Percentiles rank a stretch among this genome's conserved stretches.
Conservation (phyloP, 2,329 filamentous ascomycete genomes). For the Metarhizium brunneum region DNA sequence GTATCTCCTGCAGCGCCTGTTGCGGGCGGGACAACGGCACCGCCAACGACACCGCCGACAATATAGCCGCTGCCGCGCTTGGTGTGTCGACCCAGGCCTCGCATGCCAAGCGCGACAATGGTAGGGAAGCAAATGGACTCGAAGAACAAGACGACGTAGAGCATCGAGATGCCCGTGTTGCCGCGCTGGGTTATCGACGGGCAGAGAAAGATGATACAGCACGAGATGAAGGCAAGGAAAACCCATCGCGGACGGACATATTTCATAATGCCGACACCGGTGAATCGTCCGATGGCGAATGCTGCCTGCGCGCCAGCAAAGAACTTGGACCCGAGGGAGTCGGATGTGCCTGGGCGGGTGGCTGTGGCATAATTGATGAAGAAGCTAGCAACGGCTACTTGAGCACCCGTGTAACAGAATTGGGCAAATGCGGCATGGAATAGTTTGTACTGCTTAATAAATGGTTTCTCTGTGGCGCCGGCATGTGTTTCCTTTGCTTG, state of each 20-base stretch:
- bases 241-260: slow-evolving; percentile 56
- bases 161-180: slow-evolving; percentile 46
- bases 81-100: slow-evolving; percentile 65
- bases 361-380: slow-evolving; percentile 68
- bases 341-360: slow-evolving; percentile 41
- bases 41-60: slow-evolving; percentile 61
- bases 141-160: slow-evolving; percentile 67
- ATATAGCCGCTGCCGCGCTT: slow-evolving; percentile 66
- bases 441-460: slow-evolving; percentile 62
- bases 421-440: slow-evolving; percentile 70
- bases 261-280: slow-evolving; percentile 58
- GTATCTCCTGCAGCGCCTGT: slow-evolving; percentile 46
- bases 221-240: slow-evolving; percentile 55
- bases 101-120: slow-evolving; percentile 68
- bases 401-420: slow-evolving; percentile 70
- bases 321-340: slow-evolving; percentile 51
- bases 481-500: slow-evolving; percentile 47
- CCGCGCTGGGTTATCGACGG: slow-evolving; percentile 37
- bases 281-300: slow-evolving; percentile 65
- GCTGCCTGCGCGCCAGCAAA: slow-evolving; percentile 66
- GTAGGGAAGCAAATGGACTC: slow-evolving; percentile 75
- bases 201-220: slow-evolving; percentile 53
- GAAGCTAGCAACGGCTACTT: slow-evolving; percentile 56
- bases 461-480: slow-evolving; percentile 47
- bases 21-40: slow-evolving; percentile 64